Conservation (phyloP, 805 yeast genomes). For the Wickerhamomyces pijperi region DNA sequence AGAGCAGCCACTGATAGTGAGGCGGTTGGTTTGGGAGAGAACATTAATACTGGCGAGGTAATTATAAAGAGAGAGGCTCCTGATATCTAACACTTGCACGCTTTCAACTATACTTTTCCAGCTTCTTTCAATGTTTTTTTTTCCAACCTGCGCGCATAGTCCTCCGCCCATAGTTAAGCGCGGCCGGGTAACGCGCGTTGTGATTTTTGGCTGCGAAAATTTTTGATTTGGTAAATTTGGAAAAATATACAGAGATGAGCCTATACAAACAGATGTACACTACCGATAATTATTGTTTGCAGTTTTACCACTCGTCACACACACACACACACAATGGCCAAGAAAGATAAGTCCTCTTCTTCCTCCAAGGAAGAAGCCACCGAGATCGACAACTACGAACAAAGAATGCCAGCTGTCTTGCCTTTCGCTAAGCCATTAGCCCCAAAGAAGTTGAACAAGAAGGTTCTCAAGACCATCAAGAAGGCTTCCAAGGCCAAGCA, state of each 20-base stretch:
- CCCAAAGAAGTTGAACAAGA: constrained; percentile 89
- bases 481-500: constrained; percentile 97
- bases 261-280: too few species aligned
- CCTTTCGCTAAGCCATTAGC: constrained; percentile 95
- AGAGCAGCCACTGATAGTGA: background rate
- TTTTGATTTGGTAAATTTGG: background rate
- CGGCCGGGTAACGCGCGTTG: background rate
- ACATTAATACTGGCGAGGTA: background rate
- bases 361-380: constrained; percentile 18
- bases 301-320: too few species aligned
- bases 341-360: constrained; percentile 30
- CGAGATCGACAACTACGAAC: constrained; percentile 76
- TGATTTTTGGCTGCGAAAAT: background rate
- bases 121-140: background rate
- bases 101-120: background rate
- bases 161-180: background rate
- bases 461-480: constrained; percentile 89
- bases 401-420: constrained; percentile 78
- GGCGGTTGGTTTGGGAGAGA: background rate
- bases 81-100: too few species aligned
- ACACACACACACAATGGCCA: constrained; percentile 21
- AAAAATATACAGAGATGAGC: background rate
- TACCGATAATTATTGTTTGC: too few species aligned
- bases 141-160: background rate
- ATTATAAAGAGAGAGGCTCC: too few species aligned